Percentiles rank a stretch among this genome's conserved stretches.
phyloP scores from a whole-genome alignment of 75 land plant species.

The Pinus albicaulis region DNA sequence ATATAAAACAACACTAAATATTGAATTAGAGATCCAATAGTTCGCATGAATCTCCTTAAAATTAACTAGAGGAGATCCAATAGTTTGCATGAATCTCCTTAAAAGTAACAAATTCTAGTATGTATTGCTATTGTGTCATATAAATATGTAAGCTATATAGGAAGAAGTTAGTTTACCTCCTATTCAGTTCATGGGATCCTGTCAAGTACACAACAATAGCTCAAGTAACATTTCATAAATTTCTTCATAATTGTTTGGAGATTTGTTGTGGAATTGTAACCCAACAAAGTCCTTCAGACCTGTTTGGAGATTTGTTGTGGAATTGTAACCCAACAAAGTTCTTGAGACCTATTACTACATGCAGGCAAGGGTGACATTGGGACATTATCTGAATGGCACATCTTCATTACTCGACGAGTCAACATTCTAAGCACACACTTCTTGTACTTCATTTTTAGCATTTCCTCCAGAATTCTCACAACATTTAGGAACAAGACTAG shows the following conservation, averaged over 20 bases:
- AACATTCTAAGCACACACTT: constrained; percentile 54
- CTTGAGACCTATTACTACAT: constrained; percentile 43
- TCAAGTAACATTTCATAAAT: constrained; percentile 59
- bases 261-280: too few species aligned
- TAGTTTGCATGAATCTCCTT: too few species aligned
- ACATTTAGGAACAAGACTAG: constrained; percentile 50
- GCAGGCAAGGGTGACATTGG: constrained; percentile 57
- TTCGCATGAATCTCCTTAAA: constrained; percentile 7
- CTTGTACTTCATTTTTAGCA: constrained; percentile 45
- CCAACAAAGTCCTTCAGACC: too few species aligned
- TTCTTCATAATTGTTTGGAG: too few species aligned
- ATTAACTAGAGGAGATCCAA: too few species aligned
- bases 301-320: too few species aligned
- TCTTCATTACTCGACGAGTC: constrained; percentile 64
- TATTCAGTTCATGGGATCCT: not conserved
- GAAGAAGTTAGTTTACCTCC: not conserved
- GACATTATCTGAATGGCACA: constrained; percentile 64
- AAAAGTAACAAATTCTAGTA: not conserved
- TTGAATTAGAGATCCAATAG: not conserved
- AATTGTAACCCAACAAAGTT: constrained; percentile 20
- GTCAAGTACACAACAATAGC: constrained; percentile 33
- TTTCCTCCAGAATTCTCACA: constrained; percentile 44
- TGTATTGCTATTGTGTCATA: not conserved
- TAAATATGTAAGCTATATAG: not conserved
- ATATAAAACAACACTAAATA: not conserved